A percentile compares a stretch with the other conserved stretches of the same genome.
Evolutionary conservation across 2,329 filamentous ascomycete genomes (phyloP).

Genomic region (Fusarium bactridioides): DNA sequence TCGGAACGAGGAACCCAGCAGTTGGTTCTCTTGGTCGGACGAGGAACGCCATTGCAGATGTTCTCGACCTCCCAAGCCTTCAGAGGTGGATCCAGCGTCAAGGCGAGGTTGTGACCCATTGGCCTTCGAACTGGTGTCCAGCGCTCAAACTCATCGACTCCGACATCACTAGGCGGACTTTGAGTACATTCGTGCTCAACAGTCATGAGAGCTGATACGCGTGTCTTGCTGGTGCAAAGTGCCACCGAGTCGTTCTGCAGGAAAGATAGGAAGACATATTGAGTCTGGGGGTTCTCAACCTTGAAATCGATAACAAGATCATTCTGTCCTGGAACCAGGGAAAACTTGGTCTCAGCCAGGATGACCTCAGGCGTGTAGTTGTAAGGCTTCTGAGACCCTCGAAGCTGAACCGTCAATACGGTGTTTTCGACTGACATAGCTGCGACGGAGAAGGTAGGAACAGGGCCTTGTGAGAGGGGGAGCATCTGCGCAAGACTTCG

Average conservation of each 20-base stretch:
- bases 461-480: background rate
- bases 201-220: conserved; percentile 12
- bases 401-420: background rate
- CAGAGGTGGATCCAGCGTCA: background rate
- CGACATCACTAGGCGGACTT: background rate
- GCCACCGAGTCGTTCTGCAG: conserved; percentile 6
- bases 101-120: background rate
- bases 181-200: conserved; percentile 10
- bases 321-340: background rate
- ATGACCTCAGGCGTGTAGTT: conserved; percentile 9
- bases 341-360: background rate
- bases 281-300: conserved; percentile 2
- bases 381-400: conserved; percentile 1
- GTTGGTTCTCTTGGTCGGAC: conserved; percentile 8
- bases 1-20: background rate
- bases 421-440: conserved; percentile 3
- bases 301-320: conserved; percentile 1
- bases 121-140: conserved; percentile 8
- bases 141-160: conserved; percentile 8
- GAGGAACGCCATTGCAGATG: background rate
- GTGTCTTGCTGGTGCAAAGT: background rate
- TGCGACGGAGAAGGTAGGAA: background rate
- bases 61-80: background rate
- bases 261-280: conserved; percentile 11
- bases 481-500: conserved; percentile 15